Conservation (phyloP, 1,284 basidiomycete genomes). For the Rhodotorula sp. region DNA sequence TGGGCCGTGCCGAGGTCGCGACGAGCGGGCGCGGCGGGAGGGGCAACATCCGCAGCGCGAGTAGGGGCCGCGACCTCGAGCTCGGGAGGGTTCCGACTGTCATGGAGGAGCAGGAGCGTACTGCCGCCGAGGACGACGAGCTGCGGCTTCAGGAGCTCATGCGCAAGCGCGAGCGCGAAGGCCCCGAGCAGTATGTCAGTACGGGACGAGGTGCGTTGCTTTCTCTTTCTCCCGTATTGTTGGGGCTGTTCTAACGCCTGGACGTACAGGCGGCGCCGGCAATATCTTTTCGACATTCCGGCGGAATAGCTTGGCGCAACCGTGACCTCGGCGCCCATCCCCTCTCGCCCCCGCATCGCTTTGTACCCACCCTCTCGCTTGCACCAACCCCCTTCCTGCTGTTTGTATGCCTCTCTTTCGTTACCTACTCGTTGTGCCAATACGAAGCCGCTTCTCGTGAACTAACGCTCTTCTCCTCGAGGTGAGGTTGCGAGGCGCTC, state of each 20-base stretch:
- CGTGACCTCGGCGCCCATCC: neutral
- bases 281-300: constrained; percentile 9
- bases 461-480: too few relatives aligned
- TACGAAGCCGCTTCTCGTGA: too few relatives aligned
- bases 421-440: too few relatives aligned
- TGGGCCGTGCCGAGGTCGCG: constrained; percentile 13
- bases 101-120: constrained; percentile 30
- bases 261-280: constrained; percentile 5
- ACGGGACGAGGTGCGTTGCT: constrained; percentile 30
- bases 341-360: too few relatives aligned
- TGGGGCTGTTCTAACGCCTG: neutral
- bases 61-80: constrained; percentile 24
- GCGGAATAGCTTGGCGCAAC: neutral
- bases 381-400: too few relatives aligned
- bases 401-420: too few relatives aligned
- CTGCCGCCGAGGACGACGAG: constrained; percentile 25
- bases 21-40: constrained; percentile 29
- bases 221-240: too few relatives aligned
- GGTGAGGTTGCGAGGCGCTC: too few relatives aligned
- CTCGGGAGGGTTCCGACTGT: constrained; percentile 31
- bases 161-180: constrained; percentile 25
- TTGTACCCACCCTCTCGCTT: neutral
- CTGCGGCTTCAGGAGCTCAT: constrained; percentile 19
- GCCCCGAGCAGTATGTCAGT: constrained; percentile 28
- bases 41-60: constrained; percentile 32